Conservation (phyloP, 1,284 basidiomycete species). For the Vanrija pseudolonga region DNA sequence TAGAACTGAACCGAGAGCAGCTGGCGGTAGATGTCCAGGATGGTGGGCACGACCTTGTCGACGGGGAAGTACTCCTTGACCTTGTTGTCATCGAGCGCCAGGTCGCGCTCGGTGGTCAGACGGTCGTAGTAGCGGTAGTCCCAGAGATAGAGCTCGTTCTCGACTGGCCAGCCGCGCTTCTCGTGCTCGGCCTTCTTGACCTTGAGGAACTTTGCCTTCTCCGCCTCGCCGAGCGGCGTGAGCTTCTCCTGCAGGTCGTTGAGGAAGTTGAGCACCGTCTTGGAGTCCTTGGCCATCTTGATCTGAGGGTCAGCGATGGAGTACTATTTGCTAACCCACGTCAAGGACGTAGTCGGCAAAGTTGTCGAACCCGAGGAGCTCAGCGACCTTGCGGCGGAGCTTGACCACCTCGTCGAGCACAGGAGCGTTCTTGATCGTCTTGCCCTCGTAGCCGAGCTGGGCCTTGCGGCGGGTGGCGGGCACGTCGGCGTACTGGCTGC, state of each 20-base stretch:
- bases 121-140: conserved; percentile 25
- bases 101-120: conserved; percentile 19
- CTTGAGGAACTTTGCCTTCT: conserved; percentile 13
- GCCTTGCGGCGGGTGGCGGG: conserved; percentile 17
- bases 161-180: conserved; percentile 6
- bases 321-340: neutral
- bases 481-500: conserved; percentile 16
- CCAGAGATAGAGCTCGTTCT: conserved; percentile 19
- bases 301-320: conserved; percentile 4
- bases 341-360: conserved; percentile 21
- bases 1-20: conserved; percentile 19
- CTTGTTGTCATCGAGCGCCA: conserved; percentile 18
- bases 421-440: conserved; percentile 14
- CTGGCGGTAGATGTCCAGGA: conserved; percentile 22
- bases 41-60: conserved; percentile 19
- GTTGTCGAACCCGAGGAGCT: conserved; percentile 14
- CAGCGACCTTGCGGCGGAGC: conserved; percentile 17
- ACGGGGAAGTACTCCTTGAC: conserved; percentile 25
- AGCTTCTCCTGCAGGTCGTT: conserved; percentile 17
- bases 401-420: conserved; percentile 16
- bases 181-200: conserved; percentile 18
- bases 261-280: conserved; percentile 15
- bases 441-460: conserved; percentile 15
- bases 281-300: conserved; percentile 23
- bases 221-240: conserved; percentile 15